Evolutionary conservation across 2,329 filamentous ascomycete genomes (phyloP).

Genomic region (Colletotrichum spinosum): DNA sequence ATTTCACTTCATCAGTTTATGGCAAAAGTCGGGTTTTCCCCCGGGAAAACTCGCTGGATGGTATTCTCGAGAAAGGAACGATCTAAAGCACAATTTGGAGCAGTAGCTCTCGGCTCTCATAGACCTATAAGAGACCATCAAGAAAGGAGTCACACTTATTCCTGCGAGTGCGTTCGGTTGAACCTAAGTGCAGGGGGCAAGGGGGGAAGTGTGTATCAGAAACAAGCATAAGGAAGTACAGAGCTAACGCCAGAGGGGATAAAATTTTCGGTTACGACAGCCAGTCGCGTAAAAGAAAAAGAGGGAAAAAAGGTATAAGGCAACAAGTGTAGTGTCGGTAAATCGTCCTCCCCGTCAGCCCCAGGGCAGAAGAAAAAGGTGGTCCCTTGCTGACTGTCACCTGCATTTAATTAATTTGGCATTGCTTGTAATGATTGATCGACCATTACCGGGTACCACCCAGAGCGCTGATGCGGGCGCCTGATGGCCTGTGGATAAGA

Average conservation of each 20-base stretch:
- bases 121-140: constrained; percentile 23
- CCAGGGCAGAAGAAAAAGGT: background rate
- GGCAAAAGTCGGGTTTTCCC: background rate
- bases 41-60: constrained; percentile 12
- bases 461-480: constrained; percentile 73
- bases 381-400: constrained; percentile 1
- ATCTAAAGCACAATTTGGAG: constrained; percentile 21
- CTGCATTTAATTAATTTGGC: background rate
- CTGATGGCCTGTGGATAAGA: constrained; percentile 71
- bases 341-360: constrained; percentile 34
- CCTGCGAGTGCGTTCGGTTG: constrained; percentile 20
- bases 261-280: constrained; percentile 20
- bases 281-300: constrained; percentile 1
- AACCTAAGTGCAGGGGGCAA: background rate
- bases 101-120: constrained; percentile 17
- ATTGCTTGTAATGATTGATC: background rate
- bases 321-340: constrained; percentile 32
- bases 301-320: constrained; percentile 34
- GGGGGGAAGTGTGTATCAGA: background rate
- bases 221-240: constrained; percentile 10
- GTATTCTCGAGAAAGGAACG: constrained; percentile 14
- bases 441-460: constrained; percentile 61
- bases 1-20: too few relatives aligned
- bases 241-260: constrained; percentile 28
- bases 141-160: constrained; percentile 19